Evolutionary conservation across 306 rosid genomes (phyloP), one percentile per base, ranked within the genome.

Genomic region (Vigna unguiculata): DNA sequence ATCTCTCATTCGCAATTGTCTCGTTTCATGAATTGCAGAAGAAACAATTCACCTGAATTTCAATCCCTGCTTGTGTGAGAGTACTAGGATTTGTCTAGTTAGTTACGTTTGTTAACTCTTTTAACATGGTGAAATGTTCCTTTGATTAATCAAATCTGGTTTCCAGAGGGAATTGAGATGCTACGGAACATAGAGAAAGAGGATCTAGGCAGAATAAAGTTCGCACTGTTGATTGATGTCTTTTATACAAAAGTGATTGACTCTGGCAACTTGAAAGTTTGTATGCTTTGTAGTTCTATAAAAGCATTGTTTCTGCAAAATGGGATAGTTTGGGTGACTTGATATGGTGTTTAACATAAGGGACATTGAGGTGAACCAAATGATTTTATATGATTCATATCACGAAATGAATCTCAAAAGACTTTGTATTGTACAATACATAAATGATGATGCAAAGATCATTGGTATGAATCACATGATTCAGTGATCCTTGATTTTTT

Each of bases 291-390:
- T 30, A 57, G 19, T 34, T 67, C 36, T 36, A 14, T 36, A 9
- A 13, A 9, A 68, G 67, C 67, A 1, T 40, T 53, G 28, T 60
- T 51, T 47, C 9, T 32, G 41, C 28, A 36, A 57, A 57, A 10
- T 69, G 61, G 38, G 76, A 45, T 46, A 51, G 25, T 24, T 25
- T 21, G 65, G 68, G 20, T 77, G 54, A 66, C 45, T 61, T 36
- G 10, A 22, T 64, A 12, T 49, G 68, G 22, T 67, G 58, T 54
- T 24, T 16, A 22, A 4, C 36, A 19, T 3, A 52, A 54, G 49
- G 51, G 52, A 1, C 38, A 71, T 24, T 71, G 43, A 20, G 5
- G 10, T 54, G 4, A 47, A 47, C 15, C 52, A 6, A 14, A 13
- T 6, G 10, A n/a, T 49, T 49, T 6, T 3, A n/a, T 49, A 49